Evolutionary conservation across 805 yeast species (phyloP), one percentile per base, ranked within the genome.

Genomic region (Candida incommunis): DNA sequence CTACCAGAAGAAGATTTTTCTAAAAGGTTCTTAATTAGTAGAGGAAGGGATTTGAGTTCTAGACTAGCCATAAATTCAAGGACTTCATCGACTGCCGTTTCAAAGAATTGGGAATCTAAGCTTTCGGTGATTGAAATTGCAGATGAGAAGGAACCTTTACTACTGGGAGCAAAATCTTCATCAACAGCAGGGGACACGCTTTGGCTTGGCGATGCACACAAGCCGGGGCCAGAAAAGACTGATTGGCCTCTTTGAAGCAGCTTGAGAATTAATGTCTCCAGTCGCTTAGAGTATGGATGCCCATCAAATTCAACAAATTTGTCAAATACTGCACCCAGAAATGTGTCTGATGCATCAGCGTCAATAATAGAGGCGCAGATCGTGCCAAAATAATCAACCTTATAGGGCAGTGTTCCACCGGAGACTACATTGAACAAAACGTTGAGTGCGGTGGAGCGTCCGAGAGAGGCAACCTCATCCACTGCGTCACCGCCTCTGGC

Each of bases 201-300:
- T 5, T 11, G 9, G 20, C 9, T 18, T n/a, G 37, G 37, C 4
- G 37, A 31, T 13, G 27, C 27, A 7, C 13, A 13, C 13, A 25
- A 13, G 7, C 13, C 7, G 13, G 13, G 7, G 7, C 27, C 27
- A 13, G 37, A 11, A 31, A n/a, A 72, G 69, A 2, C 72, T 72
- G 15, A 65, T 80, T 1, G 50, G 54, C 11, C 69, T 66, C 25
- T 53, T 67, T 3, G 65, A 66, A 20, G 61, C 55, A 18, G 59
- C 76, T 26, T 42, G 49, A 11, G 26, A 41, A 9, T 45, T 44
- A 20, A 45, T 49, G 43, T n/a, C 24, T 22, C n/a, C 29, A 4
- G 51, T 31, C 37, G 37, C 37, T 31, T 31, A 31, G 37, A 11
- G 20, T 31, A 31, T 5, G 37, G 37, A 31, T 31, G 37, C 37